Percentiles rank a stretch among this genome's conserved stretches.
Conservation (phyloP, 371 early-diverging fungal species). For the Fennellomyces sp. region DNA sequence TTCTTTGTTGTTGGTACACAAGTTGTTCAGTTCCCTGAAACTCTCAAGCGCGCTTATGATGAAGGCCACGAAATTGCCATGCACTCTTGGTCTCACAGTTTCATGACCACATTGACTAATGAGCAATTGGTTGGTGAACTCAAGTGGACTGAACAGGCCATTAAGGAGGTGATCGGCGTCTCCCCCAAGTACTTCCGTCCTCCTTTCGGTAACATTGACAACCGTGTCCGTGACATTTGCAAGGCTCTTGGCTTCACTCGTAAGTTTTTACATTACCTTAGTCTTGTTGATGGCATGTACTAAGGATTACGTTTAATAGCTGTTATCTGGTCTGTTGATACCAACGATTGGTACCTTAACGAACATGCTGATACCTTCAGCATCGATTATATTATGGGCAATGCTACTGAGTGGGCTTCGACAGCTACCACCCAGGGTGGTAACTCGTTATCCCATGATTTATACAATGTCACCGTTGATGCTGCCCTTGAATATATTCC, state of each 20-base stretch:
- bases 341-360: constrained; percentile 43
- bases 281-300: too few species aligned
- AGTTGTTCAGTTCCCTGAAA: constrained; percentile 49
- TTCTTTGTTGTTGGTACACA: constrained; percentile 60
- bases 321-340: constrained; percentile 51
- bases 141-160: constrained; percentile 61
- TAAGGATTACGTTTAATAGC: too few species aligned
- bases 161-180: constrained; percentile 64
- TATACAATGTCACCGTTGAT: constrained; percentile 40
- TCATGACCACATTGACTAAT: constrained; percentile 61
- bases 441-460: constrained; percentile 47
- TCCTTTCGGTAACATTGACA: constrained; percentile 56
- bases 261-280: constrained; percentile 13
- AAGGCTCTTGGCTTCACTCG: constrained; percentile 47
- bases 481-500: constrained; percentile 41
- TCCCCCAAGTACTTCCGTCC: constrained; percentile 67
- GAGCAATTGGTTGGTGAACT: constrained; percentile 68
- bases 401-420: constrained; percentile 43
- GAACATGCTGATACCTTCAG: constrained; percentile 14
- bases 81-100: constrained; percentile 65
- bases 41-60: constrained; percentile 37
- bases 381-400: constrained; percentile 33
- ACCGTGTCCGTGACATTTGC: constrained; percentile 54
- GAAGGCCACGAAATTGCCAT: constrained; percentile 58
- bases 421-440: constrained; percentile 33